Evolutionary conservation across 2,329 filamentous ascomycete genomes (phyloP).

Genomic region (Cadophora luteo-olivacea): DNA sequence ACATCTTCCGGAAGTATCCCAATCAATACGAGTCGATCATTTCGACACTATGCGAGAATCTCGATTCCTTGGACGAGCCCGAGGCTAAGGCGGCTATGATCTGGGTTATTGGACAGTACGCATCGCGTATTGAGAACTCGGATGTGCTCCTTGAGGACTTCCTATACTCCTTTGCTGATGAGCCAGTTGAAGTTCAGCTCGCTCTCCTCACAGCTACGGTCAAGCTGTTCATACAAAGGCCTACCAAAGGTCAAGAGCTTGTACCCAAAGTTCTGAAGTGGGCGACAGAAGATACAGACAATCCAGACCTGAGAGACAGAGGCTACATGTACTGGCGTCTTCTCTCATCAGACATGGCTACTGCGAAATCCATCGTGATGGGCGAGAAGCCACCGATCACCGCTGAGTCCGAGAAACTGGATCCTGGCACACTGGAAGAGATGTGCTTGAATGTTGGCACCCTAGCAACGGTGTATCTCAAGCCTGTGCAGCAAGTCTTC

Average conservation of each 20-base stretch:
- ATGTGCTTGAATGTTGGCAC: constrained; percentile 97
- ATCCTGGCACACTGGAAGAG: constrained; percentile 90
- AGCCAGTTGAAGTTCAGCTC: constrained; percentile 94
- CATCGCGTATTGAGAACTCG: constrained; percentile 95
- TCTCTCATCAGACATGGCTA: constrained; percentile 86
- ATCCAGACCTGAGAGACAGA: constrained; percentile 92
- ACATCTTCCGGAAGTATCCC: constrained; percentile 99
- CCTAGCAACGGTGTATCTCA: constrained; percentile 94
- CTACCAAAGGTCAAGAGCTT: constrained; percentile 90
- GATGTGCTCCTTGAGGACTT: constrained; percentile 95
- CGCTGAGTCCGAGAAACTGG: constrained; percentile 92
- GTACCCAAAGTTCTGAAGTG: constrained; percentile 96
- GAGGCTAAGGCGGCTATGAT: constrained; percentile 99
- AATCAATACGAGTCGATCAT: constrained; percentile 99
- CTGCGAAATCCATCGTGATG: constrained; percentile 91
- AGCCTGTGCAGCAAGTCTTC: constrained; percentile 97
- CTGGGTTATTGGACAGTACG: constrained; percentile 99
- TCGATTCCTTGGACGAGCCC: constrained; percentile 95
- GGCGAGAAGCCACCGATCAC: constrained; percentile 96
- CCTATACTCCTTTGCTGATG: constrained; percentile 89
- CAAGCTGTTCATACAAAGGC: constrained; percentile 96
- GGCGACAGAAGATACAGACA: constrained; percentile 99
- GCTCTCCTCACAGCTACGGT: constrained; percentile 95
- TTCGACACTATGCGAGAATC: constrained; percentile 90
- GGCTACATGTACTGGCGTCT: constrained; percentile 99